Evolutionary conservation across 805 yeast genomes (phyloP).

Genomic region (Tetrapisispora nanseiensis): DNA sequence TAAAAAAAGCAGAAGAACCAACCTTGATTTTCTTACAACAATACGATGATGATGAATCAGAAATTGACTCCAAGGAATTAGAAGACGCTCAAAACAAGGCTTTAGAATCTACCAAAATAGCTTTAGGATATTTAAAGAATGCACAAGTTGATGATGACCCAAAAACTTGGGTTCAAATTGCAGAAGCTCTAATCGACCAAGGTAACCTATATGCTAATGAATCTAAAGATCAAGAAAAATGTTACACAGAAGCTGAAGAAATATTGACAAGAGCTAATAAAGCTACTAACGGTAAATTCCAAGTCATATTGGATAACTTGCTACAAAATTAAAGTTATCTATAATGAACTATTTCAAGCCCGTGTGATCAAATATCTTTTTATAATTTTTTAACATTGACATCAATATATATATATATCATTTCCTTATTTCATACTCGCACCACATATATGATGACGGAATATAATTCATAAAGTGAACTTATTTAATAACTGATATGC

Average conservation of each 20-base stretch:
- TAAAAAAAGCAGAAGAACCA: conserved; percentile 58
- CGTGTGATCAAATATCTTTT: too few species aligned
- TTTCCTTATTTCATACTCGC: too few species aligned
- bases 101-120: conserved; percentile 38
- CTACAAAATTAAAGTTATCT: conserved; percentile 18
- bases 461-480: too few species aligned
- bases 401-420: too few species aligned
- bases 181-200: conserved; percentile 74
- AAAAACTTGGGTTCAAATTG: conserved; percentile 69
- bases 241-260: conserved; percentile 61
- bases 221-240: conserved; percentile 53
- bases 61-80: conserved; percentile 14
- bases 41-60: conserved; percentile 36
- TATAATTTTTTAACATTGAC: too few species aligned
- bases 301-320: conserved; percentile 51
- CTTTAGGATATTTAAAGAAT: conserved; percentile 45
- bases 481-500: background rate
- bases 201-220: conserved; percentile 67
- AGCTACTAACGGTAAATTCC: conserved; percentile 68
- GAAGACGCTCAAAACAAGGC: conserved; percentile 43
- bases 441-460: too few species aligned
- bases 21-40: conserved; percentile 46
- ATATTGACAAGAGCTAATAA: conserved; percentile 63
- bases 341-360: too few species aligned
- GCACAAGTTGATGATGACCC: conserved; percentile 70